Evolutionary conservation across 352 stramenopile genomes (phyloP).

Genomic region (Phytophthora chlamydospora): DNA sequence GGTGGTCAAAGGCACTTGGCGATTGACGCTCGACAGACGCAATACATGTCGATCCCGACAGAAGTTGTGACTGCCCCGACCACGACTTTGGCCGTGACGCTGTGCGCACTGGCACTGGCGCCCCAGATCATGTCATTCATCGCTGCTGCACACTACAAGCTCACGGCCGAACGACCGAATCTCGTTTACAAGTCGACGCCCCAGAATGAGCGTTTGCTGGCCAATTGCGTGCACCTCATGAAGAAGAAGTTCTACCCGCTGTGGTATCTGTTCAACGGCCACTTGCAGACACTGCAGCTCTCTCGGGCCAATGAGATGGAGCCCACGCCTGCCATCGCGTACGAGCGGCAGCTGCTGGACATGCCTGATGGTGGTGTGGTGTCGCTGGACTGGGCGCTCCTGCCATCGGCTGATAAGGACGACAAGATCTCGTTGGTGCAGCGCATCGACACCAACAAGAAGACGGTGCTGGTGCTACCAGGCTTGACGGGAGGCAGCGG

Average conservation of each 20-base stretch:
- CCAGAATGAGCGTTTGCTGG: slow-evolving; percentile 45
- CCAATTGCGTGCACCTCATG: slow-evolving; percentile 47
- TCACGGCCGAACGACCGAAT: slow-evolving; percentile 47
- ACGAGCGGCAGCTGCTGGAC: slow-evolving; percentile 65
- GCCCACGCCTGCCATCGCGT: slow-evolving; percentile 38
- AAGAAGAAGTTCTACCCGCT: slow-evolving; percentile 56
- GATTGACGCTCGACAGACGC: slow-evolving; percentile 1
- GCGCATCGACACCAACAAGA: slow-evolving; percentile 31
- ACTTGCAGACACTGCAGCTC: slow-evolving; percentile 66
- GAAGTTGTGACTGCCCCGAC: slow-evolving; percentile 9
- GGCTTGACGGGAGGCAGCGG: slow-evolving; percentile 65
- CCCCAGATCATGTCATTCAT: slow-evolving; percentile 25
- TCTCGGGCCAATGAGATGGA: slow-evolving; percentile 41
- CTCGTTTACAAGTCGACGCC: slow-evolving; percentile 48
- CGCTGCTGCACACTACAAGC: slow-evolving; percentile 35
- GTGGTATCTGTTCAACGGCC: slow-evolving; percentile 68
- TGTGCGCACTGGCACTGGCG: slow-evolving; percentile 20
- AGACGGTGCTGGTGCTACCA: slow-evolving; percentile 60
- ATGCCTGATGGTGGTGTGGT: slow-evolving; percentile 68
- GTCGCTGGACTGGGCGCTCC: slow-evolving; percentile 67
- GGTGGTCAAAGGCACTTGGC: slow-evolving; percentile 11
- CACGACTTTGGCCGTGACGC: slow-evolving; percentile 18
- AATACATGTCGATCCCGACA: slow-evolving; percentile 9
- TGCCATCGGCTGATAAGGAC: slow-evolving; percentile 9
- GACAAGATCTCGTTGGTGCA: slow-evolving; percentile 26